These are phyloP conservation scores for Nemania sp. DNA, from an alignment of 2,329 filamentous ascomycete species.

Conservation along the genomic window DNA sequence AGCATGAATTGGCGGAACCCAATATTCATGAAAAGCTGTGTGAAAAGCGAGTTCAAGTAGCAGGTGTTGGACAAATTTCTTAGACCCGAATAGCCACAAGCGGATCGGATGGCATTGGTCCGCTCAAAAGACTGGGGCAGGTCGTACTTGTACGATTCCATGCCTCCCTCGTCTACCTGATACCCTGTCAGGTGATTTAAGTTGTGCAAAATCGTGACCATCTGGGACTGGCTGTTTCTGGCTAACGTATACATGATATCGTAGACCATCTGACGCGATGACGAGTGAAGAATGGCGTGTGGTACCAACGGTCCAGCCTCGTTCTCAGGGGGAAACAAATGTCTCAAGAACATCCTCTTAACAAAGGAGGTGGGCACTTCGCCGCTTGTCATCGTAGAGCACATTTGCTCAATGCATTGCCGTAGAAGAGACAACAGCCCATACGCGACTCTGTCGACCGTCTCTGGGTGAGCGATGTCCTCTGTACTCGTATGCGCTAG, in stretches of 20 bases:
- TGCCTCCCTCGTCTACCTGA: conserved; percentile 50
- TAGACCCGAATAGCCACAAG: conserved; percentile 86
- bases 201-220: conserved; percentile 55
- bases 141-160: conserved; percentile 63
- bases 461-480: conserved; percentile 47
- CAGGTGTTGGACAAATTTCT: conserved; percentile 93
- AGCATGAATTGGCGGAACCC: conserved; percentile 87
- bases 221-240: conserved; percentile 54
- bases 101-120: conserved; percentile 69
- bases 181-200: conserved; percentile 54
- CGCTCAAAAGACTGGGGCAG: conserved; percentile 67
- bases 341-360: conserved; percentile 61
- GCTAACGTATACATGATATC: conserved; percentile 63
- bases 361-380: conserved; percentile 40
- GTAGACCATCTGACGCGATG: conserved; percentile 63
- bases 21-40: conserved; percentile 95
- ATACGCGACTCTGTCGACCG: conserved; percentile 43
- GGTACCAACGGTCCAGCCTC: conserved; percentile 40
- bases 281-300: conserved; percentile 54
- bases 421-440: conserved; percentile 45
- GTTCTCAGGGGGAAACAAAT: conserved; percentile 65
- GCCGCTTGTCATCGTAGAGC: conserved; percentile 28
- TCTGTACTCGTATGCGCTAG: conserved; percentile 34
- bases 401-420: conserved; percentile 37
- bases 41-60: conserved; percentile 93